Percentiles rank a stretch among this genome's conserved stretches.
These are phyloP conservation scores for Thermothielavioides terrestris DNA, from an alignment of 495 filamentous ascomycete genomes.

Conservation along the genomic window DNA sequence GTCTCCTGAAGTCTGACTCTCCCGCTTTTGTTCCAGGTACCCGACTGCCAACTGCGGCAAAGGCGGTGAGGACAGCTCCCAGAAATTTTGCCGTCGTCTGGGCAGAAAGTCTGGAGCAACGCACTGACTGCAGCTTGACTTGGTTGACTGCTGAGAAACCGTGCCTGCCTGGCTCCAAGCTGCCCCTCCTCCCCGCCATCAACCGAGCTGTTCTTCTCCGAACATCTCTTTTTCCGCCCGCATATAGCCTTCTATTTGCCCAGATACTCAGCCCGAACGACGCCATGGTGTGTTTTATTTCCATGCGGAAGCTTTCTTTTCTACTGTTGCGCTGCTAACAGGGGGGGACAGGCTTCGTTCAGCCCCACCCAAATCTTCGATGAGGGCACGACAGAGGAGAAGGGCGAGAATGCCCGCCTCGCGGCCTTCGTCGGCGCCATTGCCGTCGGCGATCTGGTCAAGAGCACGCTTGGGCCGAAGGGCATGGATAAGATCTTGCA, in stretches of 20 bases:
- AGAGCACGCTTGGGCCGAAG: slow-evolving; percentile 94
- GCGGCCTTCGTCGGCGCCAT: slow-evolving; percentile 96
- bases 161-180: slow-evolving; percentile 20
- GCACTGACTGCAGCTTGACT: no score
- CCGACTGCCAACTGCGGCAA: slow-evolving; percentile 13
- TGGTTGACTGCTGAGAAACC: not conserved
- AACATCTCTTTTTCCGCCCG: slow-evolving; percentile 1
- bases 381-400: slow-evolving; percentile 94
- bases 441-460: slow-evolving; percentile 92
- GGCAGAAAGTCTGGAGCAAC: slow-evolving; percentile 30
- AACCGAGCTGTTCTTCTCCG: not conserved
- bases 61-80: slow-evolving; percentile 20
- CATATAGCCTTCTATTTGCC: not conserved
- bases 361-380: slow-evolving; percentile 98
- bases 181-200: slow-evolving; percentile 19
- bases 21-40: not conserved
- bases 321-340: slow-evolving; percentile 7
- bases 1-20: not conserved
- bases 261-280: slow-evolving; percentile 3
- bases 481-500: slow-evolving; percentile 99
- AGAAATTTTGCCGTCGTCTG: slow-evolving; percentile 21
- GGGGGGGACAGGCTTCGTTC: slow-evolving; percentile 40
- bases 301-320: not conserved
- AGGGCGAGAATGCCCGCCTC: slow-evolving; percentile 97
- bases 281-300: slow-evolving; percentile 7